These are phyloP conservation scores for Backusella psychrophila DNA, from an alignment of 192 early-diverging fungal species.

Conservation along the genomic window DNA sequence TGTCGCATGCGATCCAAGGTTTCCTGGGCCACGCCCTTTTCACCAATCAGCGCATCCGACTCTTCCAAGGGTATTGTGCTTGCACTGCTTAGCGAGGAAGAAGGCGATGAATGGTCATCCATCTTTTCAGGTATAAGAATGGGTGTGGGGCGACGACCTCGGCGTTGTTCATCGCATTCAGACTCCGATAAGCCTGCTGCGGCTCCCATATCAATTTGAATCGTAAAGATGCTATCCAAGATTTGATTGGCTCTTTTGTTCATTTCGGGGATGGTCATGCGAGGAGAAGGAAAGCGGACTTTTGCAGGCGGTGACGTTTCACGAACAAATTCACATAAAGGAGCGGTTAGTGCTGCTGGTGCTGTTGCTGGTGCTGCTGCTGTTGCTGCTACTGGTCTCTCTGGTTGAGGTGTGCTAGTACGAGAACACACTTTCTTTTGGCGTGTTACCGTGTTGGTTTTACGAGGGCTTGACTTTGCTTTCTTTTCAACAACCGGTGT, in stretches of 20 bases:
- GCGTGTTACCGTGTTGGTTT: background rate
- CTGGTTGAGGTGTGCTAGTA: constrained; percentile 23
- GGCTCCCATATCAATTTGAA: constrained; percentile 44
- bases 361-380: background rate
- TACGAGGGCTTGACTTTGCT: background rate
- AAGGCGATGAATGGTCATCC: constrained; percentile 8
- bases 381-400: background rate
- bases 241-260: constrained; percentile 65
- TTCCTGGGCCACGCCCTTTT: background rate
- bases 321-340: background rate
- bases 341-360: background rate
- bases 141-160: constrained; percentile 3
- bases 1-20: background rate
- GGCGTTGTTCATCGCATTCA: background rate
- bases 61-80: constrained; percentile 30
- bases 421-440: background rate
- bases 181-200: too few species aligned
- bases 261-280: constrained; percentile 61
- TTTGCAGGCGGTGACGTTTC: constrained; percentile 43
- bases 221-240: constrained; percentile 55
- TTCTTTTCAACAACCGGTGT: background rate
- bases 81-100: constrained; percentile 35
- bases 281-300: constrained; percentile 48
- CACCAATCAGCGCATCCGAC: background rate
- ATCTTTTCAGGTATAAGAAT: constrained; percentile 12